Base-by-base conservation (phyloP, 495 filamentous ascomycete species). In the Neohortaea acidophila region DNA sequence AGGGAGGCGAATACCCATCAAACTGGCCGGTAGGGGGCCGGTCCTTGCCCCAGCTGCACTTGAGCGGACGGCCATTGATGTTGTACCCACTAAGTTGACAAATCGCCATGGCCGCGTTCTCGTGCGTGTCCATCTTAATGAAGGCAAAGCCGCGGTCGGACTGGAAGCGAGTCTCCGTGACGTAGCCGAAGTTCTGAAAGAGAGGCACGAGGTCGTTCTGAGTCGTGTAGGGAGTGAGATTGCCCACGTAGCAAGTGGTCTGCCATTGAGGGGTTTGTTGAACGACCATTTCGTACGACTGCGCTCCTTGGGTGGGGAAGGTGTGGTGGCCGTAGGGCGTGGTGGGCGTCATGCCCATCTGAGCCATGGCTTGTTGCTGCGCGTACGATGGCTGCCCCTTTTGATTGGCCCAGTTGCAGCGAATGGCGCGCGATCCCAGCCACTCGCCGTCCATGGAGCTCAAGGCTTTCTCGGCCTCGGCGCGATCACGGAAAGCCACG, bases 1-100 rank as follows among this genome's bases (percentile, higher is more conserved):
- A 64, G 50, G 72, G 71, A 44, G 81, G 75, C 45, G 84, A 84
- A 58, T 83, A 87, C 43, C 76, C 82, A 45, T 84, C 77, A 49
- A 79, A 75, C 52, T 86, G 73, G 38, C 78, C 78, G 47, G 76
- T 84, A 13, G 91, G 86, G 24, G 84, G 84, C 58, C 91, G 89
- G 62, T 97, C 89, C 64, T 97, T 97, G 60, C 89, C 89, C 89
- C 89, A 97, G 59, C 87, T 94, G 70, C 89, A 99, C 69, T 99
- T 99, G 51, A 99, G 59, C 35, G 89, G 91, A 51, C 89, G 81
- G 20, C 89, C 89, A 52, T 99, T 93, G 49, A 99, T 89, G 53
- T 94, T 89, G 59, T 94, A 94, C 7, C 86, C 84, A 51, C 81
- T 94, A 41, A 99, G 64, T 51, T 94, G 87, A 59, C 89, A 99